Evolutionary conservation across 495 filamentous ascomycete genomes (phyloP), one percentile per base, ranked within the genome.

Genomic region (Podospora pseudopauciseta): DNA sequence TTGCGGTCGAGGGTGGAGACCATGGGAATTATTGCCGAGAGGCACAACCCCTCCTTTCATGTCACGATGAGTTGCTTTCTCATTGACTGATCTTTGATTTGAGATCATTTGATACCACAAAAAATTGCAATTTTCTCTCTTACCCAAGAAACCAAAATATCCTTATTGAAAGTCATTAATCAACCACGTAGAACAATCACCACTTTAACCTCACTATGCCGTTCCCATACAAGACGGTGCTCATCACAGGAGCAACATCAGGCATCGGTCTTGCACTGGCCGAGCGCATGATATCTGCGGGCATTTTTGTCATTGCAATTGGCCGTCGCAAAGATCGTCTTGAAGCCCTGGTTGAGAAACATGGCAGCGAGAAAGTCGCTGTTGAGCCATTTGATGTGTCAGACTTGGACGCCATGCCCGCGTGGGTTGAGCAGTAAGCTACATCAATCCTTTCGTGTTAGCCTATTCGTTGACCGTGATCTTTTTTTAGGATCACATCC

Each of bases 201-300:
- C 7, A 49, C 34, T 39, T 39, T 39, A 39, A 5, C 39, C 39
- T 49, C 39, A 49, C 27, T 4, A 88, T 88, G 86, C 67, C 83
- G 3, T 88, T 89, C 72, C 79, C 82, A 0, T 92, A 91, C 76
- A 88, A 89, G 68, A 89, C 85, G 66, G 85, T 91, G 34, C 87
- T 93, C 20, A 72, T 92, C 65, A 81, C 92, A 63, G 90, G 91
- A 28, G 90, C 89, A 53, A 92, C 90, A 15, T 85, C 86, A 19
- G 90, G 90, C 65, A 92, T 93, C 68, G 90, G 91, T 60, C 74
- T 80, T 27, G 88, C 87, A 0, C 78, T 93, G 28, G 87, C 90
- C 3, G 82, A 84, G 66, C 87, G 85, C 66, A 76, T 93, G 68
- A 80, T 92, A 18, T 74, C 85, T 27, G 83, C 86, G 63, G 89